A percentile compares a stretch with the other conserved stretches of the same genome.
Conservation (phyloP, 352 stramenopile species). For the Pythium sukuiense region DNA sequence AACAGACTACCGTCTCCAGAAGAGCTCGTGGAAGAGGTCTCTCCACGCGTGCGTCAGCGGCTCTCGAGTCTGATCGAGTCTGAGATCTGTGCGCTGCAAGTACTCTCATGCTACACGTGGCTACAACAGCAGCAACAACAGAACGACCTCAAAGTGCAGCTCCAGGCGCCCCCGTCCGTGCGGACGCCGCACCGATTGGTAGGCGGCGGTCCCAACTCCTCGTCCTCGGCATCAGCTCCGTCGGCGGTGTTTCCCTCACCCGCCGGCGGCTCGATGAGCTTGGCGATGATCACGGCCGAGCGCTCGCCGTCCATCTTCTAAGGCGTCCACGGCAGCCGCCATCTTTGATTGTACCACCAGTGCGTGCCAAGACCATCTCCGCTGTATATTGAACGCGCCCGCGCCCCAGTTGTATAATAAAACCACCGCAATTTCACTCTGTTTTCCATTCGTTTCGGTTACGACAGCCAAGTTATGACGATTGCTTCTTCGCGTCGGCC, state of each 20-base stretch:
- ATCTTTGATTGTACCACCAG: conserved; percentile 9
- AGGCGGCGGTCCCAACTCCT: not conserved
- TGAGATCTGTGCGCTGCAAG: conserved; percentile 77
- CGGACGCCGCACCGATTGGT: conserved; percentile 6
- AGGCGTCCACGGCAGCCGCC: conserved; percentile 9
- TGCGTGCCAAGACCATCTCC: not conserved
- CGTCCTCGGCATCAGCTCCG: conserved; percentile 1
- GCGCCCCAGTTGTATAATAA: conserved; percentile 22
- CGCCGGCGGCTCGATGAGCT: conserved; percentile 23
- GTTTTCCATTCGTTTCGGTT: not conserved
- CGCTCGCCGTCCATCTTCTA: conserved; percentile 66
- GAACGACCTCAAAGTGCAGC: conserved; percentile 29
- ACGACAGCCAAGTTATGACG: not conserved
- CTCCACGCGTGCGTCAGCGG: conserved; percentile 64
- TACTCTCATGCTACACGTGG: conserved; percentile 74
- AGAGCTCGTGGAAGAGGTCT: conserved; percentile 71
- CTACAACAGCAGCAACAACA: conserved; percentile 51
- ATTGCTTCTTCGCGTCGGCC: conserved; percentile 5
- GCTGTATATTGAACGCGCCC: conserved; percentile 12
- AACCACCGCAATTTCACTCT: conserved; percentile 8
- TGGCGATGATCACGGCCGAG: conserved; percentile 59
- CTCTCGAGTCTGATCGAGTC: conserved; percentile 76
- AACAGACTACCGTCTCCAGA: conserved; percentile 66
- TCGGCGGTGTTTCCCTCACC: conserved; percentile 14
- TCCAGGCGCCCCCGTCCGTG: conserved; percentile 27